A percentile compares a stretch with the other conserved stretches of the same genome.
Conservation (phyloP, 306 rosid species). For the Vigna reflexopilosa region DNA sequence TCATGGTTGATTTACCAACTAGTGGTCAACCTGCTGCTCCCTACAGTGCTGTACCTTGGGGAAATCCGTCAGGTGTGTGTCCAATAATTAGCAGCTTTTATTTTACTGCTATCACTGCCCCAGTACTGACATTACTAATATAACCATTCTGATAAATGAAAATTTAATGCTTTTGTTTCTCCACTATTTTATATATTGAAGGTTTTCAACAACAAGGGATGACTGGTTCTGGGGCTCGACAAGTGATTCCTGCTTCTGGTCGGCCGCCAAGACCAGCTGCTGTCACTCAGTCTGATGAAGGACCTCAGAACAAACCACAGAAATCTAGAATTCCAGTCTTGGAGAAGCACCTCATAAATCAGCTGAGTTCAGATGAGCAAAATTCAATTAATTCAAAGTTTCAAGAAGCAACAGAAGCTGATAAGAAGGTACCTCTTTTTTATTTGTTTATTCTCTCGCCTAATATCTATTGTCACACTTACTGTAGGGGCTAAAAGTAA, state of each 20-base stretch:
- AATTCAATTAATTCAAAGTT: slow-evolving; percentile 70
- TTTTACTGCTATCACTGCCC: not conserved
- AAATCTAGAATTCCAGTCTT: slow-evolving; percentile 78
- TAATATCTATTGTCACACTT: slow-evolving; percentile 11
- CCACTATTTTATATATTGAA: slow-evolving; percentile 45
- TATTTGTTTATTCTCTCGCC: slow-evolving; percentile 33
- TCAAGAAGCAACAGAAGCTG: slow-evolving; percentile 91
- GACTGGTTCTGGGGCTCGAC: slow-evolving; percentile 65
- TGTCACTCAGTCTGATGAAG: slow-evolving; percentile 67
- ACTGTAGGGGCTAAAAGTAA: not conserved
- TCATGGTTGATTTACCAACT: slow-evolving; percentile 71
- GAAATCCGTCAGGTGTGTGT: slow-evolving; percentile 70
- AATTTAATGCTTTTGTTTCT: slow-evolving; percentile 39
- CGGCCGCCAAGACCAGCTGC: slow-evolving; percentile 75
- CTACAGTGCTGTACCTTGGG: slow-evolving; percentile 66
- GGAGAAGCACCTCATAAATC: slow-evolving; percentile 85
- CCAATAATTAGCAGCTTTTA: slow-evolving; percentile 21
- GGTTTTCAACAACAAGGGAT: slow-evolving; percentile 73
- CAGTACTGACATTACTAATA: not conserved
- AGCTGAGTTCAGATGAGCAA: slow-evolving; percentile 91
- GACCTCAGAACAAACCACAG: slow-evolving; percentile 58
- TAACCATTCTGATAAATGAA: slow-evolving; percentile 28
- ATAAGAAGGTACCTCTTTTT: slow-evolving; percentile 68
- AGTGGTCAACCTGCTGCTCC: slow-evolving; percentile 62
- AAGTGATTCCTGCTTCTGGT: slow-evolving; percentile 54